Conservation (phyloP, 2,329 filamentous ascomycete species). For the Byssochlamys sp. region DNA sequence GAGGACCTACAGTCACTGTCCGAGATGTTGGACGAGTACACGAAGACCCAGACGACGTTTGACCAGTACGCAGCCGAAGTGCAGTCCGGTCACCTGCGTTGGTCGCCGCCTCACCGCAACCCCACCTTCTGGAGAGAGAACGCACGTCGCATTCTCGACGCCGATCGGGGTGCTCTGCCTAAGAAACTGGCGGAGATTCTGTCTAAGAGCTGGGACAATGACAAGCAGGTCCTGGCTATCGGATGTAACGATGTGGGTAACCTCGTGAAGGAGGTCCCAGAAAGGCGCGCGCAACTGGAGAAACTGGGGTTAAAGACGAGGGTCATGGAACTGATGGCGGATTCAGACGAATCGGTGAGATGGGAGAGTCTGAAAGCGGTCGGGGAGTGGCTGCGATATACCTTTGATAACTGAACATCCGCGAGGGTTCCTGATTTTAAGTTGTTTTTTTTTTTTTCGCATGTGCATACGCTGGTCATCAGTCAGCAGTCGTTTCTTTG, state of each 20-base stretch:
- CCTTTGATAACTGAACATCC: slow-evolving; percentile 42
- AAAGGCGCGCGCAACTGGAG: slow-evolving; percentile 70
- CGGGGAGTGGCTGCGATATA: slow-evolving; percentile 66
- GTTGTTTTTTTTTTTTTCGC: not conserved
- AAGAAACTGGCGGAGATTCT: slow-evolving; percentile 79
- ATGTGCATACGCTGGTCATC: not conserved
- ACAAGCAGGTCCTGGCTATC: slow-evolving; percentile 77
- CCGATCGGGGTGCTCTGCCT: slow-evolving; percentile 67
- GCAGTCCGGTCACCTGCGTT: slow-evolving; percentile 74
- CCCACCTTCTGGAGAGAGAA: slow-evolving; percentile 86
- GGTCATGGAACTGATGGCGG: slow-evolving; percentile 89
- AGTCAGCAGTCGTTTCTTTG: not conserved
- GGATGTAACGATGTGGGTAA: slow-evolving; percentile 87
- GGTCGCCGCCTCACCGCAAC: slow-evolving; percentile 84
- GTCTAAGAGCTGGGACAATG: slow-evolving; percentile 71
- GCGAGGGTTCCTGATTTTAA: not conserved
- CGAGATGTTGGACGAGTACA: slow-evolving; percentile 76
- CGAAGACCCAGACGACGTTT: slow-evolving; percentile 57
- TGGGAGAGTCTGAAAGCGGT: slow-evolving; percentile 88
- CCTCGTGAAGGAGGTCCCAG: slow-evolving; percentile 79
- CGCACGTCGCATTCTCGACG: slow-evolving; percentile 73
- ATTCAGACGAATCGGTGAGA: slow-evolving; percentile 74
- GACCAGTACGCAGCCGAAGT: slow-evolving; percentile 71
- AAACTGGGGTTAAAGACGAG: slow-evolving; percentile 73
- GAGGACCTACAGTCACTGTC: slow-evolving; percentile 41